Conservation (phyloP, 805 yeast species). For the Ogataea paraovalis region DNA sequence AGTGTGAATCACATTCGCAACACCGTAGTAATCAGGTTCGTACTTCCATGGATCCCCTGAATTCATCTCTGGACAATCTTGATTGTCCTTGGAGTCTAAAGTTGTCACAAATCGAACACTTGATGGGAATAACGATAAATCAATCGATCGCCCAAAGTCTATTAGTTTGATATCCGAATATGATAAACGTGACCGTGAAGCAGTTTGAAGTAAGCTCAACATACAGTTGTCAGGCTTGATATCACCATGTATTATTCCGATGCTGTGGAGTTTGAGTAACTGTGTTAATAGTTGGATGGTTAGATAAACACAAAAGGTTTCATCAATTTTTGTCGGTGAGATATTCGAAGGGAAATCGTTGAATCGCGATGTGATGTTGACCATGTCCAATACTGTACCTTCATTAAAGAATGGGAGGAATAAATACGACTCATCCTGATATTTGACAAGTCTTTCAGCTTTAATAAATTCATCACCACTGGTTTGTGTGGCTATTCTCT, state of each 20-base stretch:
- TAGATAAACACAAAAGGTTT: slow-evolving; percentile 56
- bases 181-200: slow-evolving; percentile 8
- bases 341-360: slow-evolving; percentile 7
- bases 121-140: slow-evolving; percentile 50
- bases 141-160: slow-evolving; percentile 82
- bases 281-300: slow-evolving; percentile 60
- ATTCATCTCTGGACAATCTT: slow-evolving; percentile 69
- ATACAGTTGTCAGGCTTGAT: slow-evolving; percentile 83
- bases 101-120: slow-evolving; percentile 53
- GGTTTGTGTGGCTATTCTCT: slow-evolving; percentile 46
- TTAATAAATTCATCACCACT: slow-evolving; percentile 30
- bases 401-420: slow-evolving; percentile 60
- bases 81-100: slow-evolving; percentile 57
- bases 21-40: slow-evolving; percentile 80
- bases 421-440: slow-evolving; percentile 64
- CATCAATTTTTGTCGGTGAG: slow-evolving; percentile 43
- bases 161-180: slow-evolving; percentile 39
- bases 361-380: slow-evolving; percentile 42
- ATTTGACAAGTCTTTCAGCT: slow-evolving; percentile 50
- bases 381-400: slow-evolving; percentile 71
- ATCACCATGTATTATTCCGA: slow-evolving; percentile 79
- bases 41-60: slow-evolving; percentile 62
- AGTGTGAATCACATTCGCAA: slow-evolving; percentile 70
- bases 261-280: slow-evolving; percentile 56
- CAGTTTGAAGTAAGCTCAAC: slow-evolving; percentile 45